A percentile compares a stretch with the other conserved stretches of the same genome.
These are phyloP conservation scores for Pestalotiopsis sp. DNA, from an alignment of 2,329 filamentous ascomycete genomes.

Conservation along the genomic window DNA sequence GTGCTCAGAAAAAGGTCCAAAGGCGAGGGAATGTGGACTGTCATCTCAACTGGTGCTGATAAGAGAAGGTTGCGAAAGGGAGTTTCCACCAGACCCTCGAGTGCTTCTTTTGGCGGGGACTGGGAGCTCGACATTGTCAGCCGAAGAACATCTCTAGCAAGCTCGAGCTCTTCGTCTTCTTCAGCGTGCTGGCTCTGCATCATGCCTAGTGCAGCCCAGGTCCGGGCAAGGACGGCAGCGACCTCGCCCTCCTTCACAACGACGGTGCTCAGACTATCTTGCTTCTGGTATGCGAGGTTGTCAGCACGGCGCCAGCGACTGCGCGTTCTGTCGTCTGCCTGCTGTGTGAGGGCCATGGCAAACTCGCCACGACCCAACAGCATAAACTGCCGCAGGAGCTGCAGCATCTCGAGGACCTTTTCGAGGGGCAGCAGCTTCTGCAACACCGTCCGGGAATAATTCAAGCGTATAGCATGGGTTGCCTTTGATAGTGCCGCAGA, in stretches of 20 bases:
- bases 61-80: constrained; percentile 82
- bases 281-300: constrained; percentile 56
- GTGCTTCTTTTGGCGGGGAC: constrained; percentile 30
- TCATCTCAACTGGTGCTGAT: constrained; percentile 70
- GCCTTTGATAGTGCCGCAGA: constrained; percentile 68
- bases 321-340: constrained; percentile 79
- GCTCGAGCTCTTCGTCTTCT: constrained; percentile 81
- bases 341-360: constrained; percentile 78
- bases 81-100: constrained; percentile 42
- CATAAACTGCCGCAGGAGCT: constrained; percentile 82
- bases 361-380: constrained; percentile 89
- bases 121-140: constrained; percentile 60
- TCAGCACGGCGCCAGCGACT: constrained; percentile 68
- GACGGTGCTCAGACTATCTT: constrained; percentile 61
- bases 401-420: constrained; percentile 74
- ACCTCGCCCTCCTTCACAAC: constrained; percentile 86
- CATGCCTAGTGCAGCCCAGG: constrained; percentile 78
- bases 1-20: constrained; percentile 83
- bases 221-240: constrained; percentile 70
- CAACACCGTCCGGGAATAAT: constrained; percentile 79
- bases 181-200: constrained; percentile 69
- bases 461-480: constrained; percentile 75
- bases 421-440: constrained; percentile 78
- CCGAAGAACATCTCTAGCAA: constrained; percentile 74
- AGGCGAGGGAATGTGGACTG: constrained; percentile 72